Percentiles rank a stretch among this genome's conserved stretches.
Evolutionary conservation across 1,139 yeast genomes (phyloP).

Genomic region (Suhomyces maxii): DNA sequence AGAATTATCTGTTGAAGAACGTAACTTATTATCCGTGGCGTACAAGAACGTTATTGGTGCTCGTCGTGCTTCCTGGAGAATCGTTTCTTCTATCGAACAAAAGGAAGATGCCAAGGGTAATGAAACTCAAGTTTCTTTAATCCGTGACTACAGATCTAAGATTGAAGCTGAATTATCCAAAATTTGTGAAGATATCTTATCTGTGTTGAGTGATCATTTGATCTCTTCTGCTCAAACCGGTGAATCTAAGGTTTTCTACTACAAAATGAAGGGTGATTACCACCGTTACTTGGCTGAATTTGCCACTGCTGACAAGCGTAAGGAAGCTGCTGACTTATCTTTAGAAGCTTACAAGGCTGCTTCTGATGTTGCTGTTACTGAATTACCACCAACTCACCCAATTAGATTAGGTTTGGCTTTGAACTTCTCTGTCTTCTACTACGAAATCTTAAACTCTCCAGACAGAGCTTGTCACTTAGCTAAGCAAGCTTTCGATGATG

Average conservation of each 20-base stretch:
- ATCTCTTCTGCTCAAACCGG: conserved; percentile 95
- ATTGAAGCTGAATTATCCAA: conserved; percentile 91
- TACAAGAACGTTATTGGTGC: conserved; percentile 99
- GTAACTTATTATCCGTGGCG: conserved; percentile 94
- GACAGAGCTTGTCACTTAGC: conserved; percentile 99
- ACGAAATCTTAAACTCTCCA: conserved; percentile 96
- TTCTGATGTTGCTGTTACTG: conserved; percentile 94
- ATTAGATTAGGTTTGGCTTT: conserved; percentile 97
- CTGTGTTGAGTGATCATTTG: conserved; percentile 83
- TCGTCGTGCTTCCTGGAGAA: conserved; percentile 99
- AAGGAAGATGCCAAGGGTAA: conserved; percentile 97
- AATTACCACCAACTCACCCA: conserved; percentile 98
- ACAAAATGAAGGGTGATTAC: conserved; percentile 99
- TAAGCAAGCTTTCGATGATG: conserved; percentile 98
- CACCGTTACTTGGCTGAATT: conserved; percentile 99
- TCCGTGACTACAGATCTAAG: conserved; percentile 92
- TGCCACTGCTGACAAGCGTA: conserved; percentile 87
- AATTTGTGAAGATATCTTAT: conserved; percentile 91
- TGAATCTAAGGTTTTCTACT: conserved; percentile 96
- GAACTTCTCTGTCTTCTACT: conserved; percentile 96
- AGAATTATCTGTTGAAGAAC: conserved; percentile 95
- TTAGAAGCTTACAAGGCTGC: conserved; percentile 95
- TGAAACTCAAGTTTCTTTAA: conserved; percentile 81
- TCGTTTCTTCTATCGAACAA: conserved; percentile 95
- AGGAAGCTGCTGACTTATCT: conserved; percentile 88